A percentile compares a stretch with the other conserved stretches of the same genome.
phyloP scores from a whole-genome alignment of 2,329 filamentous ascomycete species.

The Biscogniauxia sp. region DNA sequence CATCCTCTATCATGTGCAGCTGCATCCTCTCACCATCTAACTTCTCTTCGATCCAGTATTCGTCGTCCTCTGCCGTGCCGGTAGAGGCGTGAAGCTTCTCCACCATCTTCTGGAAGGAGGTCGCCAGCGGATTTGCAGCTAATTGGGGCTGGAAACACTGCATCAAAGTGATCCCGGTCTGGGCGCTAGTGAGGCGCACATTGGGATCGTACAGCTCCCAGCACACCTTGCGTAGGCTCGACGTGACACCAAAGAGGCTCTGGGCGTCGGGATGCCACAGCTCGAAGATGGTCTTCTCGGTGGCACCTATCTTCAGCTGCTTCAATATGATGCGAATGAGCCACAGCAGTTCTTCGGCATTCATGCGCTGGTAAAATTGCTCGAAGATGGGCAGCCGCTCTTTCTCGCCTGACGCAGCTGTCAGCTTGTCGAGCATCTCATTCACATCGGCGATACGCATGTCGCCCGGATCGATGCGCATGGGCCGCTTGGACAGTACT shows the following conservation, averaged over 20 bases:
- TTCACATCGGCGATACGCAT: slow-evolving; percentile 93
- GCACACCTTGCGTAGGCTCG: slow-evolving; percentile 84
- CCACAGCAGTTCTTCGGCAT: slow-evolving; percentile 91
- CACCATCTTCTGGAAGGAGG: slow-evolving; percentile 75
- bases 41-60: slow-evolving; percentile 98
- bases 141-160: slow-evolving; percentile 96
- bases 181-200: slow-evolving; percentile 70
- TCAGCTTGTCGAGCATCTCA: slow-evolving; percentile 74
- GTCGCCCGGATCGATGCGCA: slow-evolving; percentile 68
- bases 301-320: slow-evolving; percentile 71
- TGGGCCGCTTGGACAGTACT: slow-evolving; percentile 78
- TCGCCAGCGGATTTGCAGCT: slow-evolving; percentile 84
- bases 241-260: slow-evolving; percentile 82
- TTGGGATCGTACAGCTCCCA: slow-evolving; percentile 84
- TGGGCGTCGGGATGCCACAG: slow-evolving; percentile 79
- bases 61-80: slow-evolving; percentile 64
- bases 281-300: slow-evolving; percentile 84
- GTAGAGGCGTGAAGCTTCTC: slow-evolving; percentile 52
- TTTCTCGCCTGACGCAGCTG: slow-evolving; percentile 74
- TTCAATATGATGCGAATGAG: slow-evolving; percentile 89
- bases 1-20: slow-evolving; percentile 81
- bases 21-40: slow-evolving; percentile 97
- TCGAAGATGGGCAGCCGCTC: slow-evolving; percentile 79
- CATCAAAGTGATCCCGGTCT: slow-evolving; percentile 77
- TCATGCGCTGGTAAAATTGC: slow-evolving; percentile 87